These are phyloP conservation scores for Dipteronia dyeriana DNA, from an alignment of 345 rosid species.

Conservation along the genomic window DNA sequence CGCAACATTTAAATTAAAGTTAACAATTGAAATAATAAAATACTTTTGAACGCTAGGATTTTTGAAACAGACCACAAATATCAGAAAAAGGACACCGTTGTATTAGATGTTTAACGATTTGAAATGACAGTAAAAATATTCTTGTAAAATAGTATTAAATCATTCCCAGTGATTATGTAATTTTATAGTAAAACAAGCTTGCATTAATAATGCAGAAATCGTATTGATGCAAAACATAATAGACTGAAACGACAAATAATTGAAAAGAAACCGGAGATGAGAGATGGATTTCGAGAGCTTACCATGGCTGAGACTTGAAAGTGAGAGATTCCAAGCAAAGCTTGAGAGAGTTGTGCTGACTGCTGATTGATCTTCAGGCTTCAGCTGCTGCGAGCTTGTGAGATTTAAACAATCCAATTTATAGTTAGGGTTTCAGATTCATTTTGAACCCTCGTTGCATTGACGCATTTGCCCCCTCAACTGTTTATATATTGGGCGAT, in stretches of 20 bases:
- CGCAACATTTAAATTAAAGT: too few species aligned
- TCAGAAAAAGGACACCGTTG: too few species aligned
- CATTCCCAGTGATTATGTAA: too few species aligned
- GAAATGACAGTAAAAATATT: too few species aligned
- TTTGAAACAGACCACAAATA: too few species aligned
- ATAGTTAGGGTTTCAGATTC: constrained; percentile 21
- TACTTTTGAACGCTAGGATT: too few species aligned
- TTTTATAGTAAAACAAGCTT: too few species aligned
- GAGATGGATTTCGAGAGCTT: not conserved
- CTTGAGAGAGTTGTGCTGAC: not conserved
- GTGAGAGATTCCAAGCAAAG: not conserved
- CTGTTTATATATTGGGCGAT: not conserved
- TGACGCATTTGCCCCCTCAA: constrained; percentile 12
- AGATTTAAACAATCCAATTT: not conserved
- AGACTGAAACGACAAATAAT: not conserved
- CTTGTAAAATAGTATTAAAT: not conserved
- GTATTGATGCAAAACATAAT: not conserved
- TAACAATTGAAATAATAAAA: too few species aligned
- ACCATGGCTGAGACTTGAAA: constrained; percentile 10
- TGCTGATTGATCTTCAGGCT: not conserved
- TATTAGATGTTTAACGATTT: not conserved
- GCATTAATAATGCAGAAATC: too few species aligned
- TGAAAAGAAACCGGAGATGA: not conserved
- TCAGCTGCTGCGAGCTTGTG: not conserved
- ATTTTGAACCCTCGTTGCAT: not conserved